phyloP scores from a whole-genome alignment of 2,329 filamentous ascomycete species.

The Ustulina deusta region DNA sequence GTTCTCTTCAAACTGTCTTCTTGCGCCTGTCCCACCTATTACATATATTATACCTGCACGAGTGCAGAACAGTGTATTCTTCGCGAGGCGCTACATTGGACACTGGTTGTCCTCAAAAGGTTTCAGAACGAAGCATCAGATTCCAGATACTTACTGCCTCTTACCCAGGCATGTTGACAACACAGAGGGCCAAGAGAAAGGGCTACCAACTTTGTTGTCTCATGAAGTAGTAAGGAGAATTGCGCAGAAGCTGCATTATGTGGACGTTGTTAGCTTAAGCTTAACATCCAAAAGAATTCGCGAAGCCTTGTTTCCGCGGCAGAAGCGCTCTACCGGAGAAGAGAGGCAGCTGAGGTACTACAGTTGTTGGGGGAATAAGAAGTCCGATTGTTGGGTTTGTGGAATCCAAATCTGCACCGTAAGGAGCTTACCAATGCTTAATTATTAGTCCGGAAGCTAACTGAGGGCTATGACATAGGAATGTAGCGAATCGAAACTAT shows the following conservation, averaged over 20 bases:
- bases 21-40: not conserved
- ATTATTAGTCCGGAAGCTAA: not conserved
- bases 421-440: not conserved
- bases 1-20: not conserved
- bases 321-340: not conserved
- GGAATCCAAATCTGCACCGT: conserved; percentile 23
- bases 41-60: not conserved
- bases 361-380: conserved; percentile 18
- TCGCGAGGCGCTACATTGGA: not conserved
- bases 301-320: conserved; percentile 13
- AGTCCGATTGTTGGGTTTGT: conserved; percentile 25
- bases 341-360: conserved; percentile 8
- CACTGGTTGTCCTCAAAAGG: conserved; percentile 7
- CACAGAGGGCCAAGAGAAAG: not conserved
- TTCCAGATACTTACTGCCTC: conserved; percentile 1
- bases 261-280: conserved; percentile 19
- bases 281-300: conserved; percentile 13
- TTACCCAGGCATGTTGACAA: not conserved
- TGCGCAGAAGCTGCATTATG: conserved; percentile 4
- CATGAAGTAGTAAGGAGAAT: not conserved
- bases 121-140: not conserved
- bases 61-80: not conserved
- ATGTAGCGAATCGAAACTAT: conserved; percentile 2
- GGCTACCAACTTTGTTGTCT: not conserved
- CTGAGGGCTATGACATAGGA: conserved; percentile 1